Percentiles rank a stretch among this genome's conserved stretches.
phyloP scores from a whole-genome alignment of 306 rosid genomes.

The Bauhinia variegata region DNA sequence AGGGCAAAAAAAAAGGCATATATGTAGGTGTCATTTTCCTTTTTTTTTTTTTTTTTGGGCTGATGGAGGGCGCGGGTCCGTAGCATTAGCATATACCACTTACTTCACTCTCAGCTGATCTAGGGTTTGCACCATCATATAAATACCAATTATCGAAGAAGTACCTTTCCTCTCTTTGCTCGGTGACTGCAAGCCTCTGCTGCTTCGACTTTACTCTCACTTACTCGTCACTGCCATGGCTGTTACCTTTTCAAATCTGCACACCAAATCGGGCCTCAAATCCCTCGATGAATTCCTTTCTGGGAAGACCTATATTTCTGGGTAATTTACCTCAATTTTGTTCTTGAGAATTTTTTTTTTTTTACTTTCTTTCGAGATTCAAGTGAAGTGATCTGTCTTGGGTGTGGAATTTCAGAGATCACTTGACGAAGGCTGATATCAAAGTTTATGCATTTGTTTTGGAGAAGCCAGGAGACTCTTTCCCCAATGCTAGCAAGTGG shows the following conservation, averaged over 20 bases:
- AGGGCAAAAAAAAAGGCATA: too few relatives aligned
- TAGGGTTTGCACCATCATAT: slow-evolving; percentile 36
- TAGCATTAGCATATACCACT: slow-evolving; percentile 11
- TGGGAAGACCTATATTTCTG: slow-evolving; percentile 72
- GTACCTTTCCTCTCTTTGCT: not conserved
- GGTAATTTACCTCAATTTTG: slow-evolving; percentile 42
- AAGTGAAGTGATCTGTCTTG: slow-evolving; percentile 16
- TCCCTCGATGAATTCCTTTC: slow-evolving; percentile 68
- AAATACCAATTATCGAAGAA: not conserved
- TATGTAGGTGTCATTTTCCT: too few relatives aligned
- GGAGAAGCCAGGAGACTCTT: slow-evolving; percentile 56
- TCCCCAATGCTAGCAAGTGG: slow-evolving; percentile 69
- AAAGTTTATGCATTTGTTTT: slow-evolving; percentile 71
- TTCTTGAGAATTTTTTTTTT: not conserved
- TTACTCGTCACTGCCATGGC: slow-evolving; percentile 47
- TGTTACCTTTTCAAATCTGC: slow-evolving; percentile 81
- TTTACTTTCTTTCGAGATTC: slow-evolving; percentile 13
- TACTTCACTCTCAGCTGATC: not conserved
- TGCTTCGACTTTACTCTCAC: slow-evolving; percentile 20
- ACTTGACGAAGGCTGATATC: slow-evolving; percentile 77
- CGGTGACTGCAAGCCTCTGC: too few relatives aligned
- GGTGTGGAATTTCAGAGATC: slow-evolving; percentile 48
- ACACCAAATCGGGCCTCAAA: slow-evolving; percentile 78
- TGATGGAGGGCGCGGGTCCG: not conserved
- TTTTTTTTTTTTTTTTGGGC: too few relatives aligned